These are phyloP conservation scores for Sonneratia alba DNA, from an alignment of 345 rosid species.

Conservation along the genomic window DNA sequence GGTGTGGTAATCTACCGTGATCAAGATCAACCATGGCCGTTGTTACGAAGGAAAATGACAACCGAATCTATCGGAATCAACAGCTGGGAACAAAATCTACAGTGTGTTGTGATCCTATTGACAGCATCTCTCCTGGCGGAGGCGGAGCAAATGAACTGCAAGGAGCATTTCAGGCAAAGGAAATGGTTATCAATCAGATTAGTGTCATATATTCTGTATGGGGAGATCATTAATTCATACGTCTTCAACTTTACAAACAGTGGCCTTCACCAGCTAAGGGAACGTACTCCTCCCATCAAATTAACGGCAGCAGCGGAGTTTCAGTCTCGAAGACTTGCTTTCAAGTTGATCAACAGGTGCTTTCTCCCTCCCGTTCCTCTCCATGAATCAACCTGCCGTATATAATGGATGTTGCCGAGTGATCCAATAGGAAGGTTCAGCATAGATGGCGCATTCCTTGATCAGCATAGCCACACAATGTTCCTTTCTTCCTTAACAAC, in stretches of 20 bases:
- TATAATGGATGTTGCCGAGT: conserved; percentile 2
- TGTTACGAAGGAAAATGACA: too few species aligned
- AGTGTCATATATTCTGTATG: too few species aligned
- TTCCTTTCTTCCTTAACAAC: too few species aligned
- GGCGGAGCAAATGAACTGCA: neutral
- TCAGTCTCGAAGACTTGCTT: neutral
- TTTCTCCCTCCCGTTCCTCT: too few species aligned
- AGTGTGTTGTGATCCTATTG: neutral
- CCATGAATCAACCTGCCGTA: too few species aligned
- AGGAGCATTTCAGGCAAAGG: neutral
- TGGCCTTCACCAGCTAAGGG: neutral
- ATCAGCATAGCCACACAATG: conserved; percentile 6
- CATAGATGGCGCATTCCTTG: neutral
- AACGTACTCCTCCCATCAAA: too few species aligned
- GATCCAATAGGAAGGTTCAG: neutral
- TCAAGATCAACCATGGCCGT: too few species aligned
- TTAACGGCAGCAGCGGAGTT: neutral
- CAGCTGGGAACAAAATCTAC: neutral
- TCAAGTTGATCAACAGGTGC: neutral
- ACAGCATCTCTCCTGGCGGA: neutral
- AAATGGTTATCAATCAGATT: neutral
- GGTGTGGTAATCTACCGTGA: too few species aligned
- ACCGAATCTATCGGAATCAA: neutral
- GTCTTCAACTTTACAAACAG: neutral
- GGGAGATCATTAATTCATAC: neutral